A percentile compares a stretch with the other conserved stretches of the same genome.
These are phyloP conservation scores for Diaporthe caulivora DNA, from an alignment of 2,329 filamentous ascomycete genomes.

Conservation along the genomic window DNA sequence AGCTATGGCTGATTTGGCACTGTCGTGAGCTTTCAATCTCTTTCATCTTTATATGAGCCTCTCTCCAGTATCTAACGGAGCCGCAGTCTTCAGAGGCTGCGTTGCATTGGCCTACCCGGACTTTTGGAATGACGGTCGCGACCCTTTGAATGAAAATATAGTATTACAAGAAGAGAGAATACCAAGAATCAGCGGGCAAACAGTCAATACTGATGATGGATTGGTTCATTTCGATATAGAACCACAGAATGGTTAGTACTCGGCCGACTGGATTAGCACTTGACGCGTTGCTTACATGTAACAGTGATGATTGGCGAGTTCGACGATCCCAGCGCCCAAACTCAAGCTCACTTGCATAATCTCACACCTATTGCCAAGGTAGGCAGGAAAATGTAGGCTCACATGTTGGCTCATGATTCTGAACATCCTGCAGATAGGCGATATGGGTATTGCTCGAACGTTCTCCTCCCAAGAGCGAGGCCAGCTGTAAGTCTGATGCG, in stretches of 20 bases:
- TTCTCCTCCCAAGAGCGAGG: background rate
- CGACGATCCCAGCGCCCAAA: constrained; percentile 3
- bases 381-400: background rate
- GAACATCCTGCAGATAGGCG: constrained; percentile 17
- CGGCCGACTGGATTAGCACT: no score
- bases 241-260: constrained; percentile 6
- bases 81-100: constrained; percentile 14
- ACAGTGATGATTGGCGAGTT: constrained; percentile 27
- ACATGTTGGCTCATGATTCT: background rate
- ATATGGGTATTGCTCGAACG: constrained; percentile 1
- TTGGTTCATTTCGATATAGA: constrained; percentile 32
- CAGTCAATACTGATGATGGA: background rate
- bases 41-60: background rate
- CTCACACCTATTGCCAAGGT: constrained; percentile 24
- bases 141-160: background rate
- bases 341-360: constrained; percentile 1
- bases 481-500: background rate
- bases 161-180: constrained; percentile 20
- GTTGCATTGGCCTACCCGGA: constrained; percentile 17
- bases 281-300: background rate
- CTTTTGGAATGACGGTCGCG: background rate
- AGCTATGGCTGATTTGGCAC: constrained; percentile 25
- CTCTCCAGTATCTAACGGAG: background rate
- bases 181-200: background rate
- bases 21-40: background rate